phyloP scores from a whole-genome alignment of 306 rosid species.

The Inga laurina region DNA sequence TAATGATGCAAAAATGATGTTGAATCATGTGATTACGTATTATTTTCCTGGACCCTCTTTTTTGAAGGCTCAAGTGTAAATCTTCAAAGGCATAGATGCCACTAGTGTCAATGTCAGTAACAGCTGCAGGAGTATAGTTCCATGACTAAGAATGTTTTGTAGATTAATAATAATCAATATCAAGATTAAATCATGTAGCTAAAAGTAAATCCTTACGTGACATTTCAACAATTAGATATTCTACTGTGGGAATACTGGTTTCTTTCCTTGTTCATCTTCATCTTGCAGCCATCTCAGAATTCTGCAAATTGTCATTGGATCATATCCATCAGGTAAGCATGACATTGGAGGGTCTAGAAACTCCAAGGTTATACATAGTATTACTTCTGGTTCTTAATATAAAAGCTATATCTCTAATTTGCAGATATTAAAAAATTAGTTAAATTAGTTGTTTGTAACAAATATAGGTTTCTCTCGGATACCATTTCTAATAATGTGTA shows the following conservation, averaged over 20 bases:
- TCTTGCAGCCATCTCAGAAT: constrained; percentile 72
- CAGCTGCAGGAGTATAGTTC: constrained; percentile 51
- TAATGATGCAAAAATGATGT: neutral
- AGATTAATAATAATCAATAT: neutral
- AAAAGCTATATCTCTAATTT: neutral
- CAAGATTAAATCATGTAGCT: neutral
- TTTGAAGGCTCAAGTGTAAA: constrained; percentile 48
- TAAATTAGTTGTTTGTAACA: too few relatives aligned
- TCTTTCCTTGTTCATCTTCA: constrained; percentile 47
- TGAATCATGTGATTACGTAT: neutral
- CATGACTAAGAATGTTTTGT: neutral
- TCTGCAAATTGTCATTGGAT: constrained; percentile 38
- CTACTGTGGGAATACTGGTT: constrained; percentile 31
- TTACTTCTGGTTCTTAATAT: too few relatives aligned
- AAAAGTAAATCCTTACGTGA: constrained; percentile 61
- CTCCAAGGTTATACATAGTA: neutral
- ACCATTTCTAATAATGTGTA: too few relatives aligned
- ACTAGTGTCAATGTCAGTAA: constrained; percentile 77
- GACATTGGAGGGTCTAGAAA: neutral
- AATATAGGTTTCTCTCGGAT: too few relatives aligned
- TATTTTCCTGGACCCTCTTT: constrained; percentile 55
- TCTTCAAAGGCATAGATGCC: constrained; percentile 75
- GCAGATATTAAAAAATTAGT: too few relatives aligned
- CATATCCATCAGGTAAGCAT: neutral
- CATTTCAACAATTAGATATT: constrained; percentile 63